Conservation (phyloP, 257 asterid genomes). For the Jaltomata sinuosa region DNA sequence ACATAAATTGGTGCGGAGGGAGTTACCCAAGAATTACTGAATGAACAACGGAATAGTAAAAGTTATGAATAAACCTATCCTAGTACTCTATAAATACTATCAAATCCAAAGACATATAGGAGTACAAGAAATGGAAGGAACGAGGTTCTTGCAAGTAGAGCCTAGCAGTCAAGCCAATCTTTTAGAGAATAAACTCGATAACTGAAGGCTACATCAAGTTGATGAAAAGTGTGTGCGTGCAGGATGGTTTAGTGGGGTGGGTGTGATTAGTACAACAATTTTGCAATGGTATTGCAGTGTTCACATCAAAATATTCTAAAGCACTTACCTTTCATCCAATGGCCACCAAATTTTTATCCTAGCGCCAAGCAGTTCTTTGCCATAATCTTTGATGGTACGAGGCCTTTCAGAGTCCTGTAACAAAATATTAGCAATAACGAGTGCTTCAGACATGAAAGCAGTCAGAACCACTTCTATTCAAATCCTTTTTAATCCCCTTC, state of each 20-base stretch:
- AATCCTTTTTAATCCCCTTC: background rate
- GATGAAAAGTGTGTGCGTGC: background rate
- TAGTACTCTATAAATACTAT: too few relatives aligned
- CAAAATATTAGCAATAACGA: background rate
- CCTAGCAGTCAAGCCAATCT: background rate
- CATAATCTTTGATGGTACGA: conserved; percentile 8
- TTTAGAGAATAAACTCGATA: background rate
- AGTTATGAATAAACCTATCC: too few relatives aligned
- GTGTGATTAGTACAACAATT: background rate
- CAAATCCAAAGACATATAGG: too few relatives aligned
- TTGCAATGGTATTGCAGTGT: background rate
- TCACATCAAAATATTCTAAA: background rate
- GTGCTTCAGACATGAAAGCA: background rate
- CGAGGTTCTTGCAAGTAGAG: background rate
- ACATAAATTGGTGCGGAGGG: too few relatives aligned
- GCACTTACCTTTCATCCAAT: conserved; percentile 27
- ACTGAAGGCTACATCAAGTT: background rate
- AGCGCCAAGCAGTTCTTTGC: conserved; percentile 37
- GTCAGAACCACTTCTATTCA: background rate
- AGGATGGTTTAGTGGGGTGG: background rate
- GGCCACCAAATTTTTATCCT: conserved; percentile 48
- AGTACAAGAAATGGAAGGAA: background rate
- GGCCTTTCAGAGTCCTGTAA: conserved; percentile 18
- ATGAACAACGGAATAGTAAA: too few relatives aligned
- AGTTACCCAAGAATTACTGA: too few relatives aligned